phyloP scores from a whole-genome alignment of 2,329 filamentous ascomycete species.

The Grosmannia clavigera region DNA sequence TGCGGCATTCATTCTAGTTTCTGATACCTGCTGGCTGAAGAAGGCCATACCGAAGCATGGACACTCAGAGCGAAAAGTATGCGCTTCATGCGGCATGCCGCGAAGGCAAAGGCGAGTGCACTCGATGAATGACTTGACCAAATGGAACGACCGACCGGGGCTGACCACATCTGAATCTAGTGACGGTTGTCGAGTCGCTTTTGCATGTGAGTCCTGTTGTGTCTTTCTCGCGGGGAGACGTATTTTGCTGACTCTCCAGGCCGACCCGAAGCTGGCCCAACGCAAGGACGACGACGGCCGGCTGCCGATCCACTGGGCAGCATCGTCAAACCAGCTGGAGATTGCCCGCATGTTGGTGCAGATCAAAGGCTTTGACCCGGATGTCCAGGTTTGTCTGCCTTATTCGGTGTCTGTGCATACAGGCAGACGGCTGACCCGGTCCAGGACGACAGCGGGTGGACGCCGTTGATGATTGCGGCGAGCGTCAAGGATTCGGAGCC shows the following conservation, averaged over 20 bases:
- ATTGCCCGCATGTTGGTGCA: slow-evolving; percentile 64
- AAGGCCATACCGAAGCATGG: background rate
- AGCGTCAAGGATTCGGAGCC: slow-evolving; percentile 61
- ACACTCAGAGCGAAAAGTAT: slow-evolving; percentile 38
- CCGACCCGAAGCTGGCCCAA: slow-evolving; percentile 64
- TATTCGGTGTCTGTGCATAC: slow-evolving; percentile 27
- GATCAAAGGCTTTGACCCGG: slow-evolving; percentile 65
- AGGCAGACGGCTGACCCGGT: background rate
- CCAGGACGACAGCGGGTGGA: slow-evolving; percentile 70
- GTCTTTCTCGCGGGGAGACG: background rate
- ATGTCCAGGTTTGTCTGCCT: slow-evolving; percentile 49
- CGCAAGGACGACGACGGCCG: slow-evolving; percentile 75
- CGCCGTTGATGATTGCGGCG: slow-evolving; percentile 70
- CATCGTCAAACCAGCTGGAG: slow-evolving; percentile 65
- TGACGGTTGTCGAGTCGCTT: slow-evolving; percentile 57
- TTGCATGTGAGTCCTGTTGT: slow-evolving; percentile 41
- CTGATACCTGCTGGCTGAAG: background rate
- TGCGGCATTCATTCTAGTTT: too few species aligned
- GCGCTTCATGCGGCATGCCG: slow-evolving; percentile 79
- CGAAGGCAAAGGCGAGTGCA: slow-evolving; percentile 62
- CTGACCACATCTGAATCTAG: background rate
- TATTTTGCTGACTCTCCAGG: slow-evolving; percentile 29
- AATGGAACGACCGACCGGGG: background rate
- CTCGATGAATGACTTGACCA: background rate
- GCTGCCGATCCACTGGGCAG: slow-evolving; percentile 87